Base-by-base conservation (phyloP, 1,139 yeast species). In the Sugiyamaella japonica region DNA sequence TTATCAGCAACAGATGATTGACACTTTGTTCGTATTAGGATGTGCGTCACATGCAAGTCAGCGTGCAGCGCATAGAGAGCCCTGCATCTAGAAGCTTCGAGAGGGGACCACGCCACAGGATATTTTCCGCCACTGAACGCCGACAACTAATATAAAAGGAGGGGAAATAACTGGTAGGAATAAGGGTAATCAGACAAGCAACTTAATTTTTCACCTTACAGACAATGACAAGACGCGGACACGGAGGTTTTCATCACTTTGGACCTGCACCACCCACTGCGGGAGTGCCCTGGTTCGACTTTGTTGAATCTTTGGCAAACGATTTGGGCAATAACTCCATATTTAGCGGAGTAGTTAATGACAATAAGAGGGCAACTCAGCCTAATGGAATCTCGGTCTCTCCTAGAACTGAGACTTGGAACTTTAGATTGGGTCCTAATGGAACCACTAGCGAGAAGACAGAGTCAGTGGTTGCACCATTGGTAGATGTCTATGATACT, bases 401-500 rank as follows among this genome's bases (percentile, higher is more conserved):
- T 8, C 55, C 58, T 12, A 12, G 41, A n/a, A 34, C 12, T 9
- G 28, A 36, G 15, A 28, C 37, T 15, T 48, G 56, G 51, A 16
- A 32, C 17, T n/a, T 25, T 2, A 47, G 28, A 32, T 32, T 32
- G 36, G 52, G 48, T 17, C 42, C 39, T n/a, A 36, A 36, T 46
- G 46, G 45, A 10, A 15, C 25, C 25, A 20, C 25, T n/a, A 61
- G 68, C 39, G 69, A 71, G n/a, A 66, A 73, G 44, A 61, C 72
- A 29, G 69, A 70, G 16, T 56, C 74, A 44, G 82, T 82, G 59
- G 79, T 78, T 55, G 74, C 83, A 6, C 85, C 85, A n/a, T 77
- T 80, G 51, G 70, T 80, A 7, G 83, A 81, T 60, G 76, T 81
- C 15, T 80, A 80, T 60, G 83, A 81, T 55, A 70, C 73, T 40